Evolutionary conservation across 139 green algal genomes (phyloP).

Genomic region (Chlorella sp.): DNA sequence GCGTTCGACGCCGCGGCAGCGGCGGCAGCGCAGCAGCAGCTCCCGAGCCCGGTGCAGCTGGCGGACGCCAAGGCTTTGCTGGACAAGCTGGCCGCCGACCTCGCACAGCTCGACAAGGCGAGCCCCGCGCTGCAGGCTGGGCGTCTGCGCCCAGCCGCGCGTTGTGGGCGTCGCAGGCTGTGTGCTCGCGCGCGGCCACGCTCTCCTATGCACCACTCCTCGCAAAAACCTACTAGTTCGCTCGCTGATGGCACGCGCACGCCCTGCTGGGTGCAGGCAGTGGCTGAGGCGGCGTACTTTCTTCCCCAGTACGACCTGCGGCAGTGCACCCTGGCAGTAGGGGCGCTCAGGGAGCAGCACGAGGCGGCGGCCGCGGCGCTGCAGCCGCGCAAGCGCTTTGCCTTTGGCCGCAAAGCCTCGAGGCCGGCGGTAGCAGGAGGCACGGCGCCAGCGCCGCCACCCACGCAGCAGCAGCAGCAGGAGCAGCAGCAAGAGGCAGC

Average conservation of each 20-base stretch:
- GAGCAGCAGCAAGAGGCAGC: neutral
- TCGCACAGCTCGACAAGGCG: slow-evolving; percentile 19
- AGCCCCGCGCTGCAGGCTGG: neutral
- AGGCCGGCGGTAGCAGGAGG: slow-evolving; percentile 15
- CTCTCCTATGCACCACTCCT: neutral
- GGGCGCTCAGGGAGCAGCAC: slow-evolving; percentile 44
- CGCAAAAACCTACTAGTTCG: neutral
- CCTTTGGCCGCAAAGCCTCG: slow-evolving; percentile 56
- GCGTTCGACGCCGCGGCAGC: slow-evolving; percentile 1
- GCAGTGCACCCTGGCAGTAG: slow-evolving; percentile 38
- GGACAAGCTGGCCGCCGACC: neutral
- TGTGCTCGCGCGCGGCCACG: neutral
- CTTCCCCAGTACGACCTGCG: slow-evolving; percentile 71
- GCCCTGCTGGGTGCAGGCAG: slow-evolving; percentile 2
- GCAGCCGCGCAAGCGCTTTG: slow-evolving; percentile 68
- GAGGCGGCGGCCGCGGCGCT: slow-evolving; percentile 42
- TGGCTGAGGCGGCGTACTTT: slow-evolving; percentile 73
- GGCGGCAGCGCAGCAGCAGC: neutral
- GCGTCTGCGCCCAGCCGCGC: neutral
- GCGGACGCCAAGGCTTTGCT: neutral
- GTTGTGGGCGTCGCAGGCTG: neutral
- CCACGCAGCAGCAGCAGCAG: neutral
- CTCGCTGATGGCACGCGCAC: neutral
- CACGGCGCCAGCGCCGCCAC: neutral
- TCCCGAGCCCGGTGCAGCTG: neutral